Evolutionary conservation across 257 asterid species (phyloP).

Genomic region (Ilex aquifolium): DNA sequence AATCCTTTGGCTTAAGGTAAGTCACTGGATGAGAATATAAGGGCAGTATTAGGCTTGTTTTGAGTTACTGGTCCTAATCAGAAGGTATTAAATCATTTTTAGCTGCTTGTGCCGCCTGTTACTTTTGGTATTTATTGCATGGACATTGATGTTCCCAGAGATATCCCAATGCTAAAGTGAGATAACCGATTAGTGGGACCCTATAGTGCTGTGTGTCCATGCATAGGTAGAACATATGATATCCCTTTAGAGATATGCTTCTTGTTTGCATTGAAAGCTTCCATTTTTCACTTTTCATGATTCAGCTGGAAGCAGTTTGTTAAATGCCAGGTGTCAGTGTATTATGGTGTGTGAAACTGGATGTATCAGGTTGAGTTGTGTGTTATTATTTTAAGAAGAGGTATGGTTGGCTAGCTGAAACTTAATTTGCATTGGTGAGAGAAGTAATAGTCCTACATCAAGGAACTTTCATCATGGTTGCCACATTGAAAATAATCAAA

Average conservation of each 20-base stretch:
- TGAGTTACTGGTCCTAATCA: constrained; percentile 17
- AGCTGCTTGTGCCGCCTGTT: constrained; percentile 36
- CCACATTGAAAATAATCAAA: too few relatives aligned
- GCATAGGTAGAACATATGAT: constrained; percentile 5
- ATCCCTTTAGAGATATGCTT: constrained; percentile 15
- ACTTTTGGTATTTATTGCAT: constrained; percentile 26
- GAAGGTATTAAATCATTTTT: constrained; percentile 18
- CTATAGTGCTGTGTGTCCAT: constrained; percentile 5
- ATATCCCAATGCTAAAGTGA: neutral
- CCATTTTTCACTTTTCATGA: constrained; percentile 12
- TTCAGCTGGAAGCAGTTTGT: neutral
- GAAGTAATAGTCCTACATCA: too few relatives aligned
- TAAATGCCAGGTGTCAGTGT: neutral
- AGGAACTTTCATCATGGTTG: too few relatives aligned
- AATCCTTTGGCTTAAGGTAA: neutral
- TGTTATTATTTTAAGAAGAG: too few relatives aligned
- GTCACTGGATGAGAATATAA: constrained; percentile 1
- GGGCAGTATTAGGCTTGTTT: constrained; percentile 9
- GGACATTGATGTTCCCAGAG: constrained; percentile 5
- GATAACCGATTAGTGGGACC: constrained; percentile 4
- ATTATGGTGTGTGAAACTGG: too few relatives aligned
- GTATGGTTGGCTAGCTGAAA: too few relatives aligned
- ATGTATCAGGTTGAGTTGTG: neutral
- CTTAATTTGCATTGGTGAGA: too few relatives aligned
- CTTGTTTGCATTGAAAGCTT: constrained; percentile 17